Evolutionary conservation across 768 basidiomycete genomes (phyloP), one percentile per base, ranked within the genome.

Genomic region (Grammothele lineata): DNA sequence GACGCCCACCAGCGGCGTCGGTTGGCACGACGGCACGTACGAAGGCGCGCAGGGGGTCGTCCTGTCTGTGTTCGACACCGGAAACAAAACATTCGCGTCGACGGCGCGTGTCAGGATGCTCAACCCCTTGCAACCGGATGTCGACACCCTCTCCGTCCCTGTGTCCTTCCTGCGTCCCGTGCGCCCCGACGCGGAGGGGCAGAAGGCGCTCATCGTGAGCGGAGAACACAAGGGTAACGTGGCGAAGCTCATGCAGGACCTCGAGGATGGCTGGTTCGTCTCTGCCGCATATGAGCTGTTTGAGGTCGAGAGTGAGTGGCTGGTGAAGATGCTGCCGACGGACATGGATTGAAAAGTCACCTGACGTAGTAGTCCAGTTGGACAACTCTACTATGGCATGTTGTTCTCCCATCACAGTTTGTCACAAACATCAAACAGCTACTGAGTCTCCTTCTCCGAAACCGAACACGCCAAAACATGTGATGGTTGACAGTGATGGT

Each of bases 51-150:
- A 27, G 8, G 55, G 48, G 0, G 37, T 50, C 5, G 46, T 56
- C 17, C 45, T 53, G 15, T 56, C 51, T 8, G 51, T 53, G 5
- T 44, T 45, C 38, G 51, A 50, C 35, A 50, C 55, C 14, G 55
- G 51, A 11, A 50, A 50, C 37, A 25, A 12, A 2, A 25, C 15
- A 8, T 53, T 53, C 37, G 33, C 45, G 11, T 56, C 55, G 9
- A 50, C 48, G 5, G 55, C 51, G 3, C 48, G 40, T 5, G 44
- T 48, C 44, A 47, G 42, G 37, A 37, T 50, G 22, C 22, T 45
- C 10, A 27, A 40, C 22, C 43, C 54, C 2, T 26, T 48, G 30
- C 14, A 51, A 26, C 38, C 45, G 6, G 12, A 35, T 11, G 12
- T 42, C 11, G 36, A 41, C 30, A 45, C 47, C 2, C 41, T 49